These are phyloP conservation scores for Podila clonocystis DNA, from an alignment of 192 early-diverging fungal genomes.

Conservation along the genomic window DNA sequence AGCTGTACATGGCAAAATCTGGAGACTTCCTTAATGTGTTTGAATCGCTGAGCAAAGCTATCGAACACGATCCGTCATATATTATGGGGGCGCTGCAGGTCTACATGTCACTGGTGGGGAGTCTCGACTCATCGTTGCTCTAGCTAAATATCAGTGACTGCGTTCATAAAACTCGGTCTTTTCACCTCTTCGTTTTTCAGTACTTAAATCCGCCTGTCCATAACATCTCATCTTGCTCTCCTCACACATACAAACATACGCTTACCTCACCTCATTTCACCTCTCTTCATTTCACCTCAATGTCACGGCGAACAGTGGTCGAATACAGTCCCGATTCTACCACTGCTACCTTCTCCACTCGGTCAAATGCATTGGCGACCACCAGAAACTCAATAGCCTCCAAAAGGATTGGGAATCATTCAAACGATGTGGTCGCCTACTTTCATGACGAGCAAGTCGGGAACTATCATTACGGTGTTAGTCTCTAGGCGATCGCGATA, in stretches of 20 bases:
- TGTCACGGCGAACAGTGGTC: conserved; percentile 36
- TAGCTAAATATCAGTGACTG: too few relatives aligned
- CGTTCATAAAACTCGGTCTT: too few relatives aligned
- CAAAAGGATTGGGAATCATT: conserved; percentile 55
- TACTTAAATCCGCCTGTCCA: too few relatives aligned
- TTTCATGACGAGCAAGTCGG: conserved; percentile 82
- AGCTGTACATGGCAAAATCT: conserved; percentile 63
- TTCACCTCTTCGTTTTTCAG: too few relatives aligned
- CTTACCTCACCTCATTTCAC: too few relatives aligned
- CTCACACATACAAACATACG: too few relatives aligned
- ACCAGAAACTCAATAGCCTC: conserved; percentile 29
- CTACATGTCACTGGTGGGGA: conserved; percentile 46
- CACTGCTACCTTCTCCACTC: conserved; percentile 40
- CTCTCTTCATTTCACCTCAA: background rate
- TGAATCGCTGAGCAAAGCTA: conserved; percentile 64
- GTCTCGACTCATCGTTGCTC: too few relatives aligned
- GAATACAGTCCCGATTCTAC: conserved; percentile 33
- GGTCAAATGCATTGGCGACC: conserved; percentile 35
- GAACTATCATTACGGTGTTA: conserved; percentile 83
- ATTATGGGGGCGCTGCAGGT: conserved; percentile 71
- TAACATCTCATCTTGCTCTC: too few relatives aligned
- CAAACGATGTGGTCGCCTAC: conserved; percentile 73
- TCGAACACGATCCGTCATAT: conserved; percentile 67
- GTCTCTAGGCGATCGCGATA: background rate
- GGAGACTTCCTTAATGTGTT: conserved; percentile 65